These are phyloP conservation scores for Salix purpurea DNA, from an alignment of 345 rosid species.

Conservation along the genomic window DNA sequence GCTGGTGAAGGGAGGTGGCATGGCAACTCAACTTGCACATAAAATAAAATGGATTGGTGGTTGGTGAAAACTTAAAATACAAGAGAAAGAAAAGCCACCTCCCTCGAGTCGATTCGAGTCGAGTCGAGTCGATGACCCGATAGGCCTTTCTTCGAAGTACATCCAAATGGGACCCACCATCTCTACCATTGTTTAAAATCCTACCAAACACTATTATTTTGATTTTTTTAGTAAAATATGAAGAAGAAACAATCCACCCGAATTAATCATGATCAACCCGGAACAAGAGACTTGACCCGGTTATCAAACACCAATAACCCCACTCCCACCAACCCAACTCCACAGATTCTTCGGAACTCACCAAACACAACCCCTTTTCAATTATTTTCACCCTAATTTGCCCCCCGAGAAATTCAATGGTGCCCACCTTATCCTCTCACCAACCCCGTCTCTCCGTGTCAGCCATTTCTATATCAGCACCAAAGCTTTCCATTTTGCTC, in stretches of 20 bases:
- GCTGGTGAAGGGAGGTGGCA: constrained; percentile 5
- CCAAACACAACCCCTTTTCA: background rate
- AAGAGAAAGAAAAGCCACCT: background rate
- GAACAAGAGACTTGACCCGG: no score
- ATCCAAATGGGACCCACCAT: background rate
- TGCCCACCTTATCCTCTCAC: constrained; percentile 10
- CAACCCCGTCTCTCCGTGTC: background rate
- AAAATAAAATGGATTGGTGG: background rate
- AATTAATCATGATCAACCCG: no score
- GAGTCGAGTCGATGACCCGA: background rate
- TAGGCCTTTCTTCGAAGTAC: no score
- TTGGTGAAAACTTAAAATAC: background rate
- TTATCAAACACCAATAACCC: background rate
- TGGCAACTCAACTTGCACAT: background rate
- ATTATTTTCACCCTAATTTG: background rate
- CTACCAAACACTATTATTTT: no score
- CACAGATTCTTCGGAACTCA: background rate
- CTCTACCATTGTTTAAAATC: background rate
- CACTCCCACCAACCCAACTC: constrained; percentile 16
- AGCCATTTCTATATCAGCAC: constrained; percentile 1
- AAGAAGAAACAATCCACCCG: no score
- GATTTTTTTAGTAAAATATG: no score
- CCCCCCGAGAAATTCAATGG: background rate
- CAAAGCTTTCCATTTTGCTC: background rate
- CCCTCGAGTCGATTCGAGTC: background rate